Evolutionary conservation across 2,329 filamentous ascomycete species (phyloP), one percentile per base, ranked within the genome.

Genomic region (Dryadomyces quercivorus): DNA sequence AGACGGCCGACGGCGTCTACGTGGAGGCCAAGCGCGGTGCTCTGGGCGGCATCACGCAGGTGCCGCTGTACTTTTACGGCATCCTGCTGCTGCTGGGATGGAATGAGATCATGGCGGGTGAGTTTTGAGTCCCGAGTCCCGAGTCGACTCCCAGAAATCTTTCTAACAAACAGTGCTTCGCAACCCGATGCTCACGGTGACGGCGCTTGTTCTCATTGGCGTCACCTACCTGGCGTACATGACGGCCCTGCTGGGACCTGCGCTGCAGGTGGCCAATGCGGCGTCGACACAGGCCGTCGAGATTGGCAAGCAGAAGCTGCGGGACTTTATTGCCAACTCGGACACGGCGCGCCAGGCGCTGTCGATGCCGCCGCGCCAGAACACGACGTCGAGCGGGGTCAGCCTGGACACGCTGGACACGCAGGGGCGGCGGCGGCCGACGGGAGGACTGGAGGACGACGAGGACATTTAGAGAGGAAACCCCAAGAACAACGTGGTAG

Each of bases 1-100:
- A 97, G 78, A 93, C 89, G 40, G 93, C 93, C 1, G 93, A 98
- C 66, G 93, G 91, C 8, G 92, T 98, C 4, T 98, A 95, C 63
- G 91, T 98, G 45, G 93, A 98, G 72, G 93, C 93, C 51, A 98
- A 98, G 77, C 82, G 93, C 56, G 91, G 92, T 66, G 93, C 93
- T 45, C 94, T 98, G 66, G 93, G 93, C 54, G 91, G 92, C 55
- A 88, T 98, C 63, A 88, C 91, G 5, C 91, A 96, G 69, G 84
- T 98, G 51, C 93, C 93, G 6, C 72, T 95, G 58, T 97, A 96
- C 70, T 96, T 98, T 69, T 98, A 96, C 63, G 88, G 82, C 45
- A 69, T 97, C 55, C 75, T 98, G 55, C 73, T 98, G 60, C 88
- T 89, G 21, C 76, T 98, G 50, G 93, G 93, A n/a, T 98, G 93